Evolutionary conservation across 2,329 filamentous ascomycete species (phyloP).

Genomic region (Aspergillus quadricinctus): DNA sequence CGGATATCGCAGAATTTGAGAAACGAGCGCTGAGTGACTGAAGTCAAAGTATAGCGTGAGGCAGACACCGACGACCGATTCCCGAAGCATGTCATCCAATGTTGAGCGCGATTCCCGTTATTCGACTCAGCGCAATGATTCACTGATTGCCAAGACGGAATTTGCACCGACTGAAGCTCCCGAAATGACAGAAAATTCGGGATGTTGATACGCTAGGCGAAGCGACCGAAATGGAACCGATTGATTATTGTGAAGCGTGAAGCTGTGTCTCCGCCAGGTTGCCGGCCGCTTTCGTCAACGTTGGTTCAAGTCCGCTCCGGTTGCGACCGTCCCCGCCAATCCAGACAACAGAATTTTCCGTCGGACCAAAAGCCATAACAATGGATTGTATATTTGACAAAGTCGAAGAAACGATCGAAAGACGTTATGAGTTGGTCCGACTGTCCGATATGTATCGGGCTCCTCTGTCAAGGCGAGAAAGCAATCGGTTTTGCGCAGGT

Average conservation of each 20-base stretch:
- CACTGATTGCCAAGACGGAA: slow-evolving; percentile 9
- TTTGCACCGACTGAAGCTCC: background rate
- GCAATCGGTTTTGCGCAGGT: slow-evolving; percentile 6
- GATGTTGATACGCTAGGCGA: background rate
- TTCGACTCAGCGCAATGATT: slow-evolving; percentile 4
- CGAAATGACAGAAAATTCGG: background rate
- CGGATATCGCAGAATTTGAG: background rate
- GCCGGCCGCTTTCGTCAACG: slow-evolving; percentile 17
- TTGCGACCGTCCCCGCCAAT: slow-evolving; percentile 16
- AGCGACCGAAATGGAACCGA: background rate
- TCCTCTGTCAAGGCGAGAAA: slow-evolving; percentile 5
- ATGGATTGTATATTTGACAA: slow-evolving; percentile 4
- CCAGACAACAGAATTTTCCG: background rate
- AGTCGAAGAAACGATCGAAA: background rate
- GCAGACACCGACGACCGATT: background rate
- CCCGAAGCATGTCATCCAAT: background rate
- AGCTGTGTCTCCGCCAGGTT: slow-evolving; percentile 1
- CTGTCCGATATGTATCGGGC: background rate
- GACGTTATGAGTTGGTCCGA: background rate
- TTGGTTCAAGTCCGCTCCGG: slow-evolving; percentile 6
- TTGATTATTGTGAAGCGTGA: background rate
- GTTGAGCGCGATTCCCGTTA: background rate
- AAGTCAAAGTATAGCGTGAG: background rate
- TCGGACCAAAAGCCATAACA: slow-evolving; percentile 2
- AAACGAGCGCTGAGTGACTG: background rate